phyloP scores from a whole-genome alignment of 768 basidiomycete species.

The Mycena rosella region DNA sequence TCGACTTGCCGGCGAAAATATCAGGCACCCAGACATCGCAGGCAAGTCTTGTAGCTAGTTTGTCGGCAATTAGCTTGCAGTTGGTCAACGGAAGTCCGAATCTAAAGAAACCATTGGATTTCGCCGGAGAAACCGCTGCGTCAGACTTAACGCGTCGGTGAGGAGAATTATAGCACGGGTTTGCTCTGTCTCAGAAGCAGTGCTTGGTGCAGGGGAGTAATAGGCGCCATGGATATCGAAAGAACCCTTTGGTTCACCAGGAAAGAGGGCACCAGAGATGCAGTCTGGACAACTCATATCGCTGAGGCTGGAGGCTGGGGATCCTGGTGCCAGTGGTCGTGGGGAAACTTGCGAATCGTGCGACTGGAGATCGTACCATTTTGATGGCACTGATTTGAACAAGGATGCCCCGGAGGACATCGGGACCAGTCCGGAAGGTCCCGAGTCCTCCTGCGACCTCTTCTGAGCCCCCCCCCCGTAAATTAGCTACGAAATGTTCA shows the following conservation, averaged over 20 bases:
- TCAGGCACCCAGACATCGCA: slow-evolving; percentile 74
- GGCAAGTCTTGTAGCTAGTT: slow-evolving; percentile 54
- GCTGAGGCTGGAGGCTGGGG: too few relatives aligned
- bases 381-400: too few relatives aligned
- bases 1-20: slow-evolving; percentile 58
- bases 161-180: slow-evolving; percentile 59
- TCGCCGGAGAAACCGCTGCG: background rate
- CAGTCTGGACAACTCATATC: slow-evolving; percentile 60
- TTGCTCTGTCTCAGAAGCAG: slow-evolving; percentile 23
- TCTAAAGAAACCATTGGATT: slow-evolving; percentile 12
- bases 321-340: too few relatives aligned
- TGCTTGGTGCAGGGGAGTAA: slow-evolving; percentile 48
- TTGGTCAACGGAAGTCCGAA: slow-evolving; percentile 67
- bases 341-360: too few relatives aligned
- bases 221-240: slow-evolving; percentile 57
- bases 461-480: too few relatives aligned
- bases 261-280: slow-evolving; percentile 56
- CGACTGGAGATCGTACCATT: too few relatives aligned
- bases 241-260: slow-evolving; percentile 59
- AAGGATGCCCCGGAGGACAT: too few relatives aligned
- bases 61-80: slow-evolving; percentile 66
- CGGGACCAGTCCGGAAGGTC: too few relatives aligned
- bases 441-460: too few relatives aligned
- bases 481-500: too few relatives aligned
- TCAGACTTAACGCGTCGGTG: slow-evolving; percentile 51